Percentiles rank a stretch among this genome's conserved stretches.
phyloP scores from a whole-genome alignment of 306 rosid species.

The Malus domestica region DNA sequence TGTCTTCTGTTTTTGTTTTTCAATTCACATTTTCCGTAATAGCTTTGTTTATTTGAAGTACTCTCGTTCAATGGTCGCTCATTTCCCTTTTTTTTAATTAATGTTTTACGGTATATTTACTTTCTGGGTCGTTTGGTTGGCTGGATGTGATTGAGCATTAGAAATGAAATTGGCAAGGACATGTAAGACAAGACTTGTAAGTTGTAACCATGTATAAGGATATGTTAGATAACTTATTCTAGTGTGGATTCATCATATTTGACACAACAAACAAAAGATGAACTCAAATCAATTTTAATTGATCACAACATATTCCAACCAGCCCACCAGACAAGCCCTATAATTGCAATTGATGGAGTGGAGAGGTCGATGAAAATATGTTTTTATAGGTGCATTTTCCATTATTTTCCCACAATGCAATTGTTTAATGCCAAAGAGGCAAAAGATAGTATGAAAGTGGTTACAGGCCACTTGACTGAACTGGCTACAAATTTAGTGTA shows the following conservation, averaged over 20 bases:
- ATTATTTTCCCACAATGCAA: neutral
- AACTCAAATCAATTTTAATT: no score
- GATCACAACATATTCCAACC: no score
- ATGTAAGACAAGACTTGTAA: no score
- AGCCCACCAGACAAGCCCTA: no score
- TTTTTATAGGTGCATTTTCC: neutral
- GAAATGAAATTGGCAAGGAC: no score
- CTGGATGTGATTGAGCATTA: no score
- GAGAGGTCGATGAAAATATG: constrained; percentile 1
- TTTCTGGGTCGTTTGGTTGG: no score
- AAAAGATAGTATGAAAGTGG: constrained; percentile 22
- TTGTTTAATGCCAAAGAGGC: constrained; percentile 25
- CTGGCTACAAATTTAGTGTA: constrained; percentile 9
- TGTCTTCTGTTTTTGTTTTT: constrained; percentile 32
- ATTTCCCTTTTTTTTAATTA: neutral
- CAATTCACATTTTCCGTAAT: constrained; percentile 24
- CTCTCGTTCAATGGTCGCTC: constrained; percentile 39
- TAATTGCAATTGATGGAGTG: constrained; percentile 26
- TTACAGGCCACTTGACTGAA: constrained; percentile 28
- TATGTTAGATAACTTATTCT: no score
- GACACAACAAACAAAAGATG: no score
- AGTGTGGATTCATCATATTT: no score
- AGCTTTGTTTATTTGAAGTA: constrained; percentile 30
- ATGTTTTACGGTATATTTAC: neutral
- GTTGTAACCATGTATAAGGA: no score